Evolutionary conservation across 768 basidiomycete species (phyloP), one percentile per base, ranked within the genome.

Genomic region (Mycena vitilis): DNA sequence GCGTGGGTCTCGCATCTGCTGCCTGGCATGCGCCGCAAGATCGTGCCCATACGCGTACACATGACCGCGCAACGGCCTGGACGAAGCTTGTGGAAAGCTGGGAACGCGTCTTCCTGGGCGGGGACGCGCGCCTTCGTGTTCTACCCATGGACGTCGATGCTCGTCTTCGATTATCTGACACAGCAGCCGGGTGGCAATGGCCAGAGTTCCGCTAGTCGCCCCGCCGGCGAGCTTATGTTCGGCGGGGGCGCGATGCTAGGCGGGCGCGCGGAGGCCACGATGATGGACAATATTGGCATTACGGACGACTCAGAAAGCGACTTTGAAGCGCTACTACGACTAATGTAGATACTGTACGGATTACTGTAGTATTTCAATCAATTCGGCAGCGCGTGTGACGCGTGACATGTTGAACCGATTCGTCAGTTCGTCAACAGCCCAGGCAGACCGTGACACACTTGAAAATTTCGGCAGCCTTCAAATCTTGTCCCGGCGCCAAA

Each of bases 1-100:
- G 94, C 86, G 22, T 95, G 94, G 89, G 81, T 83, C 3, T 88
- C 92, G 1, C 89, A 93, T 70, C 85, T 96, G 51, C 80, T 96
- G 62, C 81, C 84, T 15, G 84, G 85, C 0, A 81, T 93, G 80
- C 86, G 88, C 22, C 81, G 81, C 58, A 91, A 87, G 75, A 86
- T 93, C 66, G 75, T 91, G 20, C 91, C 92, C 34, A 70, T 83
- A 25, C 81, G 89, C 60, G 88, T 84, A 48, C 80, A 81, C 68
- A 89, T 92, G 90, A 87, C 87, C 40, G 88, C 91, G 0, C 92
- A 93, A 75, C 79, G 83, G 42, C 87, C 88, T 0, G 87, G 89
- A 13, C 70, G 73, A 10, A 75, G 73, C 11, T 63, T 79, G 63
- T 79, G 71, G 40, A 66, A 63, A 69, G 69, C 60, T 12, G 38